Conservation (phyloP, 2,329 filamentous ascomycete genomes). For the Aspergillus calidoustus region DNA sequence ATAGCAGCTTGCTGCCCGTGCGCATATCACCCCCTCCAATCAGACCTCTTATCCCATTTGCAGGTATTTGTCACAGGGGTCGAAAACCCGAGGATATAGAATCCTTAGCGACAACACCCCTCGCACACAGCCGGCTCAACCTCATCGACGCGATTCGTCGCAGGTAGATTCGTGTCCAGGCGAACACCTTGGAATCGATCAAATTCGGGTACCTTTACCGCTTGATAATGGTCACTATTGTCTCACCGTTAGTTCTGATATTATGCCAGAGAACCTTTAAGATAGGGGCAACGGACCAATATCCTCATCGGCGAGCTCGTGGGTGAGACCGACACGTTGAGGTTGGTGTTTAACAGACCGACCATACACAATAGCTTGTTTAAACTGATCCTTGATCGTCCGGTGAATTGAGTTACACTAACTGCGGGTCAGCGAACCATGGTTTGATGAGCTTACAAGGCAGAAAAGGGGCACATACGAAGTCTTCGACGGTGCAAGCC, state of each 20-base stretch:
- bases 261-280: conserved; percentile 8
- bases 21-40: conserved; percentile 28
- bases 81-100: conserved; percentile 31
- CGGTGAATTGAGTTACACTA: conserved; percentile 98
- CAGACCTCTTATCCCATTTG: conserved; percentile 31
- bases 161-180: conserved; percentile 32
- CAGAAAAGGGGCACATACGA: conserved; percentile 64
- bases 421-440: conserved; percentile 37
- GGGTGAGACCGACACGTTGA: conserved; percentile 86
- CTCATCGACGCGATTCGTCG: conserved; percentile 33
- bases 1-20: conserved; percentile 30
- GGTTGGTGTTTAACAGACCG: conserved; percentile 99
- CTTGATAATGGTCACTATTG: conserved; percentile 69
- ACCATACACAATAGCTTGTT: conserved; percentile 92
- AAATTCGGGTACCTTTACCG: conserved; percentile 51
- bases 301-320: conserved; percentile 95
- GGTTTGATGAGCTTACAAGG: background rate
- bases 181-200: conserved; percentile 26
- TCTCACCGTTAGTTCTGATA: conserved; percentile 30
- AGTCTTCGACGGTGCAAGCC: conserved; percentile 92
- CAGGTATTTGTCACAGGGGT: conserved; percentile 34
- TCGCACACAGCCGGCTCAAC: conserved; percentile 23
- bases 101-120: conserved; percentile 27
- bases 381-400: conserved; percentile 94
- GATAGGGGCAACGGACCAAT: conserved; percentile 69